Percentiles rank a stretch among this genome's conserved stretches.
Conservation (phyloP, 768 basidiomycete genomes). For the Tylopilus subfusipes region DNA sequence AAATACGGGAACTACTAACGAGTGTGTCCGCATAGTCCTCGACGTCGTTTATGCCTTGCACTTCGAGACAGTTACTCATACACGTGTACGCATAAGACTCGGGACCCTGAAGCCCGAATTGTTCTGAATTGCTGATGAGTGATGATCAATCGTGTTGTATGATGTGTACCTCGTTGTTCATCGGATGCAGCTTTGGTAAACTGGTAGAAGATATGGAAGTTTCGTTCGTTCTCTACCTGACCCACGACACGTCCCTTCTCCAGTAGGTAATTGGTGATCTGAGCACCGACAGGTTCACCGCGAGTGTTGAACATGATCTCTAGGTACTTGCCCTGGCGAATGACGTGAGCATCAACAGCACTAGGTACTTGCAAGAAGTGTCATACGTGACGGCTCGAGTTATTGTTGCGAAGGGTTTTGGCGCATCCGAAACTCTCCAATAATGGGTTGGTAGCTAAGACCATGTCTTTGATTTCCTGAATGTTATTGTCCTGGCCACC, state of each 20-base stretch:
- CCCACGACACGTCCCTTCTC: slow-evolving; percentile 97
- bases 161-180: slow-evolving; percentile 76
- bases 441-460: slow-evolving; percentile 94
- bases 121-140: slow-evolving; percentile 51
- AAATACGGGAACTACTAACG: slow-evolving; percentile 42
- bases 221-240: slow-evolving; percentile 92
- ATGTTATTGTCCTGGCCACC: slow-evolving; percentile 87
- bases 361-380: background rate
- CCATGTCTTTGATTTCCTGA: slow-evolving; percentile 99
- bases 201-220: slow-evolving; percentile 99
- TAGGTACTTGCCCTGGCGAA: slow-evolving; percentile 87
- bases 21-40: slow-evolving; percentile 87
- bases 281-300: slow-evolving; percentile 94
- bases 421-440: slow-evolving; percentile 99
- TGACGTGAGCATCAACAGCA: slow-evolving; percentile 7
- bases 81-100: slow-evolving; percentile 95
- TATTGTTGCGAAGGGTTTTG: slow-evolving; percentile 98
- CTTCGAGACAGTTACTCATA: slow-evolving; percentile 86
- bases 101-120: slow-evolving; percentile 92
- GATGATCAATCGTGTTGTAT: background rate
- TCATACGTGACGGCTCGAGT: slow-evolving; percentile 95
- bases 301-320: slow-evolving; percentile 97
- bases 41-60: slow-evolving; percentile 85
- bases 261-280: slow-evolving; percentile 96
- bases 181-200: slow-evolving; percentile 93